Evolutionary conservation across 2,329 filamentous ascomycete genomes (phyloP), one percentile per base, ranked within the genome.

Genomic region (Pezicula neosporulosa): DNA sequence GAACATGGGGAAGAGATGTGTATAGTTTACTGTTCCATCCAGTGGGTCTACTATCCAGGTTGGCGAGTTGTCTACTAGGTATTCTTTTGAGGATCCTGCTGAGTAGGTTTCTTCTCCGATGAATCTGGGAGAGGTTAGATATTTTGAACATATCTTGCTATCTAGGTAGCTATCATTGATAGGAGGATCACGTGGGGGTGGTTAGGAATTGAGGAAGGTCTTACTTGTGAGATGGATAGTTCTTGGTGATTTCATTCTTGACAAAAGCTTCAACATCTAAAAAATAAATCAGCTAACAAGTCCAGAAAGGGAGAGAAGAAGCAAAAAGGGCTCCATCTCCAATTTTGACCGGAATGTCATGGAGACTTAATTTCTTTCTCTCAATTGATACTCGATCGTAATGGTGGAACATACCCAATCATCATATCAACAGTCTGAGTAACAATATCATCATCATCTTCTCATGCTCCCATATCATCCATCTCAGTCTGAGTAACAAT

Each of bases 1-100:
- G 70, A 89, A 90, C 83, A 90, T 89, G 52, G 86, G 86, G 63
- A 89, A 90, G 6, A 89, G 77, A 66, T 91, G 88, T 28, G 87
- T 89, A 70, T 87, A 91, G 73, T 91, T 91, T 53, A 91, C 86
- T 3, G 88, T 91, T 41, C 78, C 87, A 63, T 91, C 87, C 27
- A 91, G 76, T 9, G 88, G 87, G 67, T 92, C 88, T 38, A 91
- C 78, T 61, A 85, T 82, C 88, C 87, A 91, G 30, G 87, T 90
- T 41, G 87, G 87, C 1, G 70, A 60, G 37, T 78, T 65, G 43
- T 71, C 72, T 54, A 91, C 83, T 5, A 90, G 77, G 63, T 90
- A 91, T 43, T 83, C 74, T 60, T 84, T 81, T 0, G 85, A 84
- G 24, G 79, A 66, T 36, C 85, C 83, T 61, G 84, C 82, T 41